Percentiles rank a stretch among this genome's conserved stretches.
These are phyloP conservation scores for Neofusicoccum ribis DNA, from an alignment of 2,329 filamentous ascomycete species.

Conservation along the genomic window DNA sequence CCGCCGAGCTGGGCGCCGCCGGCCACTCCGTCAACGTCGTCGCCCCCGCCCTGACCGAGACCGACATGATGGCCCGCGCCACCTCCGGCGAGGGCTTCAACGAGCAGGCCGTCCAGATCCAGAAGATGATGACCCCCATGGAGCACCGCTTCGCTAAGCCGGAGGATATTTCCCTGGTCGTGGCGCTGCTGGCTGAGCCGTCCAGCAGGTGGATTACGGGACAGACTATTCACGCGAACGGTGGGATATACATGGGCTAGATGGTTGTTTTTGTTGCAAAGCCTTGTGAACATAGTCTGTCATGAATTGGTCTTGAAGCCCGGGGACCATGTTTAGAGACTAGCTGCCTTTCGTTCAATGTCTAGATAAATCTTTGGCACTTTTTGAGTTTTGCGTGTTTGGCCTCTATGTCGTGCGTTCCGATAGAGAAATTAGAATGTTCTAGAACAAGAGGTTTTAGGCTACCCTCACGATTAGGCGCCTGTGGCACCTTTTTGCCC, in stretches of 20 bases:
- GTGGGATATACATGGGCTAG: constrained; percentile 44
- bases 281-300: too few relatives aligned
- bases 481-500: too few relatives aligned
- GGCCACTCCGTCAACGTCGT: constrained; percentile 64
- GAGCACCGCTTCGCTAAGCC: constrained; percentile 53
- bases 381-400: too few relatives aligned
- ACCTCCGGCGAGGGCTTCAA: constrained; percentile 43
- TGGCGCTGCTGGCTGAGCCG: constrained; percentile 55
- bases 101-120: constrained; percentile 47
- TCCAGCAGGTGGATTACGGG: constrained; percentile 48
- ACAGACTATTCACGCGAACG: constrained; percentile 57
- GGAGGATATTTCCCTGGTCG: constrained; percentile 58
- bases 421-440: too few relatives aligned
- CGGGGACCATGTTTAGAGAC: too few relatives aligned
- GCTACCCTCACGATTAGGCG: too few relatives aligned
- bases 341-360: too few relatives aligned
- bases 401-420: too few relatives aligned
- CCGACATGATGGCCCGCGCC: constrained; percentile 53
- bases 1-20: constrained; percentile 56
- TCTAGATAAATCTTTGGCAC: too few relatives aligned
- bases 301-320: too few relatives aligned
- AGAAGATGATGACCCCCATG: constrained; percentile 51
- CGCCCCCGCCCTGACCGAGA: constrained; percentile 60
- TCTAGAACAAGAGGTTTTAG: too few relatives aligned
- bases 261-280: too few relatives aligned